Evolutionary conservation across 1,139 yeast genomes (phyloP).

Genomic region (Pichia sp.): DNA sequence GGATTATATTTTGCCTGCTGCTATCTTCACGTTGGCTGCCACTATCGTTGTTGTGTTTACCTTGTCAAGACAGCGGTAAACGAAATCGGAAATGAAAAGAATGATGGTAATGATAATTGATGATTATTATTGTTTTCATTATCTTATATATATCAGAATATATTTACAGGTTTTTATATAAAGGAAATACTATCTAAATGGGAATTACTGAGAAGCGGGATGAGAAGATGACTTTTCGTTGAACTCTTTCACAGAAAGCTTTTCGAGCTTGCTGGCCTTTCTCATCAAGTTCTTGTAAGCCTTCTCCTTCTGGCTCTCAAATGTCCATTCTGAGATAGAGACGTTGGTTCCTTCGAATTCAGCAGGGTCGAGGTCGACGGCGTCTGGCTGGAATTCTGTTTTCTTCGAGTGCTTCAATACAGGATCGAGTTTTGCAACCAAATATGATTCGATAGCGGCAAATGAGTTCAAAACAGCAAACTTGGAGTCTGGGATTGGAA

Average conservation of each 20-base stretch:
- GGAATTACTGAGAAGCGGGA: not conserved
- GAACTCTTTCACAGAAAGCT: conserved; percentile 34
- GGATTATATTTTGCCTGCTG: conserved; percentile 48
- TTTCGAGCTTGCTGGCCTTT: conserved; percentile 41
- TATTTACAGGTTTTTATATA: not conserved
- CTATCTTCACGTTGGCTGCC: conserved; percentile 58
- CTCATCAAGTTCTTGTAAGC: conserved; percentile 40
- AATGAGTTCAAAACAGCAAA: conserved; percentile 50
- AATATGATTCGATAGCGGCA: conserved; percentile 42
- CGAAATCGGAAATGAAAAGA: not conserved
- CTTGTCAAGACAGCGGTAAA: conserved; percentile 1
- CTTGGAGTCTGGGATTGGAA: conserved; percentile 61
- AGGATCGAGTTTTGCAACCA: conserved; percentile 43
- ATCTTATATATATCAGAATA: not conserved
- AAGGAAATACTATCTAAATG: not conserved
- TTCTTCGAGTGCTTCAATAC: conserved; percentile 36
- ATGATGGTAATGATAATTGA: not conserved
- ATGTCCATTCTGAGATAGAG: conserved; percentile 40
- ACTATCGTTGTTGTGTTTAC: conserved; percentile 50
- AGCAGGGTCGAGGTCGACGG: conserved; percentile 54
- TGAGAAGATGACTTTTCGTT: conserved; percentile 11
- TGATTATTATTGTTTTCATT: not conserved
- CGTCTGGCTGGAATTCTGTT: conserved; percentile 71
- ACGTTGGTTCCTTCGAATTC: conserved; percentile 49
- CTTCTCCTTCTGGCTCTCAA: conserved; percentile 37